Evolutionary conservation across 768 basidiomycete genomes (phyloP), one percentile per base, ranked within the genome.

Genomic region (Rickenella mellea): DNA sequence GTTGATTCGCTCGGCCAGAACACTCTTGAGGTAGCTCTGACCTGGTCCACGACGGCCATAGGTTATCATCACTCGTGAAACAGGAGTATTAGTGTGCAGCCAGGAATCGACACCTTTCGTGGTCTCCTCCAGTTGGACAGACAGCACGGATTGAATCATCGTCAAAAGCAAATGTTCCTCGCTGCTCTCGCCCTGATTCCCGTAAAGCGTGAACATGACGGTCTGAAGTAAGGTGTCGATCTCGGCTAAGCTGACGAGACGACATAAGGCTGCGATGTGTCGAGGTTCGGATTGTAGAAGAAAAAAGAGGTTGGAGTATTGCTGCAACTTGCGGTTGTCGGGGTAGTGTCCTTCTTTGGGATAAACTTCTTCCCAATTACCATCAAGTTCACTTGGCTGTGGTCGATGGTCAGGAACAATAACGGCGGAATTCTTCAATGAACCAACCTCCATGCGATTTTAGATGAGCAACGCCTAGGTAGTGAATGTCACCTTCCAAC

Each of bases 31-130:
- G 62, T 98, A 99, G 54, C 90, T 92, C 63, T 98, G 96, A 43
- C 96, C 96, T 1, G 96, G 96, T 44, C 96, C 96, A 42, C 96
- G 85, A 46, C 96, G 87, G 41, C 94, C 98, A 65, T 99, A 99
- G 15, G 96, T 98, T 33, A 96, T 99, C 96, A 99, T 99, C 96
- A 99, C 98, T 28, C 96, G 83, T 38, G 92, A 97, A 19, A 99
- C 96, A 36, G 96, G 96, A 39, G 96, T 99, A 64, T 99, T 99
- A 45, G 96, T 96, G 41, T 96, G 88, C 22, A 99, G 78, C 9
- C 98, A 74, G 4, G 94, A 98, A n/a, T 93, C 93, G 52, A 99
- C 98, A n/a, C n/a, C n/a, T 62, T 99, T 96, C 41, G 92, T 94
- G 12, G 96, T 91, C 2, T 89, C 97, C 64, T 99, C 96, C 68